phyloP scores from a whole-genome alignment of 768 basidiomycete genomes.

The Lentinula detonsa region DNA sequence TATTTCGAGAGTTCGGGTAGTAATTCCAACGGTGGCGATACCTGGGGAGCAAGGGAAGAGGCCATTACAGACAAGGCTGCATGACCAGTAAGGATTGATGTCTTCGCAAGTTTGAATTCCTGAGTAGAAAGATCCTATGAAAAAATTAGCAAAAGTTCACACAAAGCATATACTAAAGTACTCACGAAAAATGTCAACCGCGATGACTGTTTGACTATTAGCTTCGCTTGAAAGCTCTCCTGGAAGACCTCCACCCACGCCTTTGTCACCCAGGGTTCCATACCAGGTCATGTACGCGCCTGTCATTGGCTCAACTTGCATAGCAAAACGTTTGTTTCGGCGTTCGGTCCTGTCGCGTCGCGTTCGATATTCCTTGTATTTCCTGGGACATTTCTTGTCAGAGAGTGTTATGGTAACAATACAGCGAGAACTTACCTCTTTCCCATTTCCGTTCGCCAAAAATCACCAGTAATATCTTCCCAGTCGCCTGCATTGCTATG shows the following conservation, averaged over 20 bases:
- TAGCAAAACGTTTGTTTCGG: not conserved
- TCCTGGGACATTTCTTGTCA: not conserved
- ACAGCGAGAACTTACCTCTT: not conserved
- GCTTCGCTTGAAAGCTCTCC: not conserved
- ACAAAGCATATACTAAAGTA: not conserved
- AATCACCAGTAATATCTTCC: not conserved
- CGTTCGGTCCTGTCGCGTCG: not conserved
- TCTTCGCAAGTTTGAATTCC: not conserved
- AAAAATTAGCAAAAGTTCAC: not conserved
- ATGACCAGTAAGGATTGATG: not conserved
- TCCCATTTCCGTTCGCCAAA: not conserved
- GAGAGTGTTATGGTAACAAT: not conserved
- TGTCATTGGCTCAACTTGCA: not conserved
- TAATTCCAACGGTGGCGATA: constrained; percentile 6
- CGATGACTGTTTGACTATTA: not conserved
- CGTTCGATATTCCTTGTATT: not conserved
- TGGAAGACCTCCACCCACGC: not conserved
- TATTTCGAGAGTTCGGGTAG: constrained; percentile 5
- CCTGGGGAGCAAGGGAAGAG: constrained; percentile 8
- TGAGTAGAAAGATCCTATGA: not conserved
- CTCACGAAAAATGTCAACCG: not conserved
- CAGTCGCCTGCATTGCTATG: not conserved
- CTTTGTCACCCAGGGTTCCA: not conserved
- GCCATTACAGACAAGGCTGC: constrained; percentile 9
- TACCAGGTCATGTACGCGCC: not conserved